Percentiles rank a stretch among this genome's conserved stretches.
phyloP scores from a whole-genome alignment of 139 green algal species.

The Closterium sp. region DNA sequence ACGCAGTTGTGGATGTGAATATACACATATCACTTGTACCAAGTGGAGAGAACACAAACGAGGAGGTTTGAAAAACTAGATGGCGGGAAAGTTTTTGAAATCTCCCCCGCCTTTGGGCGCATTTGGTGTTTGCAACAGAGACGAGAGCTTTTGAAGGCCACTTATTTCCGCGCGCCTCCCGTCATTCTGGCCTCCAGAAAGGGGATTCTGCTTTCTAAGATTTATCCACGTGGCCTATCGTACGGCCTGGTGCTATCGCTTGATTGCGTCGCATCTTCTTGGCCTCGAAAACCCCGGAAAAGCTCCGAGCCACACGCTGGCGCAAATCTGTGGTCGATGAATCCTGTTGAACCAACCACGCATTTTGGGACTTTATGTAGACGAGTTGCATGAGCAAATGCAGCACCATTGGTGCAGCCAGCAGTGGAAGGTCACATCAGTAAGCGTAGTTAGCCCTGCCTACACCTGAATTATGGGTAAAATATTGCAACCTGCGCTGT shows the following conservation, averaged over 20 bases:
- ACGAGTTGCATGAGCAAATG: background rate
- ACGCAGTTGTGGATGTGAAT: too few relatives aligned
- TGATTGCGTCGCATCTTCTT: background rate
- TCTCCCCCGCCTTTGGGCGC: background rate
- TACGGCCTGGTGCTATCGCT: background rate
- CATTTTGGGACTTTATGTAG: background rate
- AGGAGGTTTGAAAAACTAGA: background rate
- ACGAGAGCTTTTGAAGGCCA: background rate
- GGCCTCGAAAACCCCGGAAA: background rate
- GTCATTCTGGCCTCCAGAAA: background rate
- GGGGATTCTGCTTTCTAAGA: background rate
- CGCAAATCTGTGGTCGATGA: background rate
- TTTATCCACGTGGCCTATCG: background rate
- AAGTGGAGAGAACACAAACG: background rate
- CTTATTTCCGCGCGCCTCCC: background rate
- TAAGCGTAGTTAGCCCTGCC: too few relatives aligned
- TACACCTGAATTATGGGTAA: too few relatives aligned
- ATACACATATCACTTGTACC: too few relatives aligned
- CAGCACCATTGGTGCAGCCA: background rate
- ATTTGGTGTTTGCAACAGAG: background rate
- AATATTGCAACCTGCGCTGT: too few relatives aligned
- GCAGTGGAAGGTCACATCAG: too few relatives aligned
- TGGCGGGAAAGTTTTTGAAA: background rate
- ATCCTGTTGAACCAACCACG: background rate
- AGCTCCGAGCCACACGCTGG: background rate